Conservation (phyloP, 768 basidiomycete species). For the Candolleomyces aberdarensis region DNA sequence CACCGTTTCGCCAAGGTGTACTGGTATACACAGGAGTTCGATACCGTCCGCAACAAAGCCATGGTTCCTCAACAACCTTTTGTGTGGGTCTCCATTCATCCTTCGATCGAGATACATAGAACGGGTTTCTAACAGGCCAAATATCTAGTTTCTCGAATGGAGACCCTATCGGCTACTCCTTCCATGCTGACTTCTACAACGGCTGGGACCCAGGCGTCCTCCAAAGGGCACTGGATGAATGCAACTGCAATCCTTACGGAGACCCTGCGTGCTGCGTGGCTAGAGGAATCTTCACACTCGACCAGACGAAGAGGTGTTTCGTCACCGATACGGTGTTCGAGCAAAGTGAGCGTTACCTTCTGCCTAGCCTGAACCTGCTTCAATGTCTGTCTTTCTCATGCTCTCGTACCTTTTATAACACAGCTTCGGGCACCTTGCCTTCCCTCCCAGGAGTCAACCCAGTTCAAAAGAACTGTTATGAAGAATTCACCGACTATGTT, state of each 20-base stretch:
- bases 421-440: conserved; percentile 5
- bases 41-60: conserved; percentile 30
- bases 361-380: neutral
- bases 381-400: neutral
- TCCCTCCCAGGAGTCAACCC: conserved; percentile 9
- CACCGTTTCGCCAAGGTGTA: conserved; percentile 31
- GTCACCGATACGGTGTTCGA: conserved; percentile 34
- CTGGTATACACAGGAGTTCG: conserved; percentile 35
- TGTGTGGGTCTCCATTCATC: conserved; percentile 28
- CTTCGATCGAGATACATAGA: neutral
- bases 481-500: neutral
- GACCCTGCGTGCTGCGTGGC: conserved; percentile 31
- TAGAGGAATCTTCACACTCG: conserved; percentile 31
- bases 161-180: conserved; percentile 55
- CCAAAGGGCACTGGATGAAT: conserved; percentile 40
- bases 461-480: conserved; percentile 8
- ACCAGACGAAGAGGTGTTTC: conserved; percentile 26
- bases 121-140: neutral
- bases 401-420: too few relatives aligned
- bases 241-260: conserved; percentile 34
- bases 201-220: conserved; percentile 49
- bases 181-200: conserved; percentile 42
- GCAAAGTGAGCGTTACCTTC: conserved; percentile 20
- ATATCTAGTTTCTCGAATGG: conserved; percentile 40
- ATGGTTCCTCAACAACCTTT: conserved; percentile 43